Evolutionary conservation across 1,284 basidiomycete genomes (phyloP), one percentile per base, ranked within the genome.

Genomic region (Boletus chippewaensis): DNA sequence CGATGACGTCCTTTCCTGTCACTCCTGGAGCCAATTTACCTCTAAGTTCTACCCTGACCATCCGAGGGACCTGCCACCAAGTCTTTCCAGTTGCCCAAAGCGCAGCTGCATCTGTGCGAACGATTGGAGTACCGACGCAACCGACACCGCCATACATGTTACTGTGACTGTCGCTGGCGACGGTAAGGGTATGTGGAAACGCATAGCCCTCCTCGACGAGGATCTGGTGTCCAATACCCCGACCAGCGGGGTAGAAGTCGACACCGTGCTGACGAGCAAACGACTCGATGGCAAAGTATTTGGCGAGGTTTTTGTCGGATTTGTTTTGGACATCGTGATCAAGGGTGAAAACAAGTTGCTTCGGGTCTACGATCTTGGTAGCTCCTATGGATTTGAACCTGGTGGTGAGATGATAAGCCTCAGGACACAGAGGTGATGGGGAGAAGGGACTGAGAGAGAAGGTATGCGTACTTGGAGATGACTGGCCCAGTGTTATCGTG

Each of bases 131-230:
- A 8, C 95, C 95, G 6, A 99, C 82, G 62, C 95, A 96, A 2
- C 94, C 95, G 1, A 99, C 91, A 46, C 95, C 95, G 28, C 95
- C 95, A 65, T 99, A 99, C 90, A 96, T 96, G 70, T 99, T 99
- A 60, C 88, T 93, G 70, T 99, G 95, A 64, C 89, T 93, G 72
- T 99, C 95, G 61, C 90, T 94, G 4, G 95, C 95, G 39, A 97
- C 92, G 9, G 91, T 93, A 60, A 97, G 81, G 31, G 91, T 91
- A 59, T 94, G 77, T 0, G 94, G 94, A 70, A 95, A 97, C 0
- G 94, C 93, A 64, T 97, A 97, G 2, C 94, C 94, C 67, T 97
- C 94, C 70, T 97, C 94, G 18, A 97, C 84, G 52, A 97, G 83
- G 51, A 96, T 80, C 68, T 97, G 94, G 69, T 97, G 94, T 0